Base-by-base conservation (phyloP, 2,329 filamentous ascomycete species). In the Fusarium sp. region DNA sequence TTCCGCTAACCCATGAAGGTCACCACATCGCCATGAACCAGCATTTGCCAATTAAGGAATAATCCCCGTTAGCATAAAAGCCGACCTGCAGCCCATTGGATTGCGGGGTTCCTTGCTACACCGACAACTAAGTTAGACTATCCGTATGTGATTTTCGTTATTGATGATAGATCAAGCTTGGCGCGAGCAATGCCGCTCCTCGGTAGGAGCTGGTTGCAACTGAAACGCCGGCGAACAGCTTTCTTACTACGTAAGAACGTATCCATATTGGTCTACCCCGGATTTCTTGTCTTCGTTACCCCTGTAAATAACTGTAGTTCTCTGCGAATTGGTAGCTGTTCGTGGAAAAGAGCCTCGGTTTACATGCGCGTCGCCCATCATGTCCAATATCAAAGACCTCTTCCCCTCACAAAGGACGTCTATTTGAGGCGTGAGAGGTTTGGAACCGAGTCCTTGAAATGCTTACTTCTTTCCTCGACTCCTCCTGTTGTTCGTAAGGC, bases 1-100 rank as follows among this genome's bases (percentile, higher is more conserved):
- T 56, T 56, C 67, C 62, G 56, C 71, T 73, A 73, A 65, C 71
- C 69, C 57, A 72, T 72, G 67, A 62, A 70, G 65, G 69, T 64
- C 68, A 70, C 67, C 67, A 72, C 55, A 60, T 73, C 68, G 71
- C 57, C 65, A 61, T 52, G 49, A 68, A 52, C 61, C 58, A 58
- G 51, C 48, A 44, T 54, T 46, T 50, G 43, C 65, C 62, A 47
- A 51, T 45, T 62, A 33, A 27, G 41, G 59, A 46, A 54, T 13
- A 15, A 57, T 50, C 39, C 30, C 53, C 63, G 57, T 56, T 59
- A 57, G 27, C 14, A 56, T 41, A 40, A 37, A 35, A 17, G 35
- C n/a, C 35, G n/a, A n/a, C 27, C 33, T 23, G 20, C 22, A 30
- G 20, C 41, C 39, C 27, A 62, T 45, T 63, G 20, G 39, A 65